Percentiles rank a stretch among this genome's conserved stretches.
Evolutionary conservation across 768 basidiomycete species (phyloP).

Genomic region (Phylloporus sp.): DNA sequence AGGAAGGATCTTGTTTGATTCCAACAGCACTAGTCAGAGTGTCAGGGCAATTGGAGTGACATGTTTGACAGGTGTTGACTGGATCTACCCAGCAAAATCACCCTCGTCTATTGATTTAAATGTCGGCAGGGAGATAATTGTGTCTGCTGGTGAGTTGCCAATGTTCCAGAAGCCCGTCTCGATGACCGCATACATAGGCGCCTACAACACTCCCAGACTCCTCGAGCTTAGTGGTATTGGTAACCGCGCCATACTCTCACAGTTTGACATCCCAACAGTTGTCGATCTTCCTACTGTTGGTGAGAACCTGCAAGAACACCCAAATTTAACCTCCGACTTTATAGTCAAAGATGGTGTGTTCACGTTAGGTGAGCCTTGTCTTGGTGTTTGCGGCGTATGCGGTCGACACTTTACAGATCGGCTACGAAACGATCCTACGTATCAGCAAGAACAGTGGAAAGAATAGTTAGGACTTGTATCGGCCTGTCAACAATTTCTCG

Average conservation of each 20-base stretch:
- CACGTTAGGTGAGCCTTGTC: background rate
- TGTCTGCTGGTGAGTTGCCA: background rate
- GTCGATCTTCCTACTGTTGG: constrained; percentile 16
- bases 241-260: constrained; percentile 9
- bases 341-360: background rate
- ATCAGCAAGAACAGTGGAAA: constrained; percentile 6
- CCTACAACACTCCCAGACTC: constrained; percentile 16
- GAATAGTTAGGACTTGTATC: constrained; percentile 12
- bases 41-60: constrained; percentile 7
- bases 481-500: background rate
- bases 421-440: constrained; percentile 12
- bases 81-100: background rate
- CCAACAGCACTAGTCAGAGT: background rate
- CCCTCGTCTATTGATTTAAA: background rate
- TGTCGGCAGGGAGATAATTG: background rate
- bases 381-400: background rate
- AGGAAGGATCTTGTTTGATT: constrained; percentile 11
- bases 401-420: background rate
- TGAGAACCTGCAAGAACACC: constrained; percentile 20
- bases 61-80: constrained; percentile 11
- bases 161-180: background rate
- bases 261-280: constrained; percentile 5
- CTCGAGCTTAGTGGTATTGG: constrained; percentile 21
- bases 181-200: background rate
- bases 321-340: background rate